Percentiles rank a stretch among this genome's conserved stretches.
Evolutionary conservation across 495 filamentous ascomycete genomes (phyloP).

Genomic region (Aspergillus sparsus): DNA sequence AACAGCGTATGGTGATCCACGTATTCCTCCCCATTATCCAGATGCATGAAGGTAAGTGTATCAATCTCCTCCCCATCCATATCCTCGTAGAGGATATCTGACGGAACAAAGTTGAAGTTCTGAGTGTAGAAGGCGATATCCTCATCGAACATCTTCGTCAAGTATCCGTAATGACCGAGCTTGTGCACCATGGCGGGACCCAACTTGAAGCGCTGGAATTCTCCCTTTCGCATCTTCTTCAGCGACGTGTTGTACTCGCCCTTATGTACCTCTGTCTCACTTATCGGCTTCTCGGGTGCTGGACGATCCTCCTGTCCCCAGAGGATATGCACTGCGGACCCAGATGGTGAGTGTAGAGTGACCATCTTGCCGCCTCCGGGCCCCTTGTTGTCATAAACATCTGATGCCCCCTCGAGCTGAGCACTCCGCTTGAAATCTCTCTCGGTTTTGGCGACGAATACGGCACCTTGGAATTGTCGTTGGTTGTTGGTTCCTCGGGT

Average conservation of each 20-base stretch:
- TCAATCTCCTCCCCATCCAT: conserved; percentile 38
- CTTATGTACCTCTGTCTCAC: conserved; percentile 43
- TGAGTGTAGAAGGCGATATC: conserved; percentile 62
- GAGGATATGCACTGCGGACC: conserved; percentile 36
- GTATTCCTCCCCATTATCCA: conserved; percentile 59
- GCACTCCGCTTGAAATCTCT: neutral
- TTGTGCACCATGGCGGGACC: conserved; percentile 73
- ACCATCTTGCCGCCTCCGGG: conserved; percentile 38
- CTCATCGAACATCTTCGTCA: conserved; percentile 59
- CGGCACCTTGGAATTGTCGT: conserved; percentile 58
- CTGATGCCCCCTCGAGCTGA: neutral
- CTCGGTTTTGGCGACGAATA: conserved; percentile 11
- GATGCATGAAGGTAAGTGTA: conserved; percentile 62
- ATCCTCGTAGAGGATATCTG: conserved; percentile 34
- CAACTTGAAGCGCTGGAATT: conserved; percentile 42
- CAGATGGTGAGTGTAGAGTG: conserved; percentile 38
- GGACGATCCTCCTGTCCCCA: conserved; percentile 50
- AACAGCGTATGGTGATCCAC: conserved; percentile 76
- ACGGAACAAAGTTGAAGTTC: conserved; percentile 67
- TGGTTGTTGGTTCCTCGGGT: conserved; percentile 47
- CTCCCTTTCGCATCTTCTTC: conserved; percentile 31
- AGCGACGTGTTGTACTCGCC: conserved; percentile 30
- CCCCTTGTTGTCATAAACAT: conserved; percentile 14
- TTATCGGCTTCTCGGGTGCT: conserved; percentile 30
- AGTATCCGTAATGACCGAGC: conserved; percentile 70